Conservation (phyloP, 2,329 filamentous ascomycete genomes). For the Thielaviopsis ethacetica region DNA sequence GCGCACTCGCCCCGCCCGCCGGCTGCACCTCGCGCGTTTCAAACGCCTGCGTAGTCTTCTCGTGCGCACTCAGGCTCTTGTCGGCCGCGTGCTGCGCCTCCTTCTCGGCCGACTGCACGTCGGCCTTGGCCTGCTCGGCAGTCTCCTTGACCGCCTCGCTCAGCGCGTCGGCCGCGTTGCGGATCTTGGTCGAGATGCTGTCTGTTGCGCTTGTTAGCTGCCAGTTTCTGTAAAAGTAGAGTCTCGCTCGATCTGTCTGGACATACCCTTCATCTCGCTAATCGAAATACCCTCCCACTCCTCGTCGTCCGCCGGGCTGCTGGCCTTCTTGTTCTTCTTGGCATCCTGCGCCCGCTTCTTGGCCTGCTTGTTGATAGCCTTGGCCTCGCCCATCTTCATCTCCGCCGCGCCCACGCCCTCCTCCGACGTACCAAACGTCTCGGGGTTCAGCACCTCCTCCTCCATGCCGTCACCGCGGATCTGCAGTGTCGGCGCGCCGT, state of each 20-base stretch:
- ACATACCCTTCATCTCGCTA: slow-evolving; percentile 8
- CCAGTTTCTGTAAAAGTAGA: neutral
- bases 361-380: slow-evolving; percentile 5
- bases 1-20: neutral
- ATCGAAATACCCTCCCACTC: slow-evolving; percentile 6
- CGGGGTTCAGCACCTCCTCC: slow-evolving; percentile 4
- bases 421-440: slow-evolving; percentile 8
- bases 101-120: neutral
- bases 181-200: slow-evolving; percentile 3
- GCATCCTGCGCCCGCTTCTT: neutral
- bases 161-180: neutral
- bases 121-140: neutral
- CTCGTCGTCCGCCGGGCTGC: neutral
- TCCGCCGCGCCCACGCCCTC: slow-evolving; percentile 3
- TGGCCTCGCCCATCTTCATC: slow-evolving; percentile 5
- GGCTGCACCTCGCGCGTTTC: neutral
- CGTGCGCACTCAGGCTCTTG: neutral
- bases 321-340: neutral
- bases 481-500: neutral
- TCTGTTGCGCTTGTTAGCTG: neutral
- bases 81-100: neutral
- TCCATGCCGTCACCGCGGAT: slow-evolving; percentile 9
- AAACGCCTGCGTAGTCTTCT: neutral
- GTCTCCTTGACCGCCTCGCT: slow-evolving; percentile 6
- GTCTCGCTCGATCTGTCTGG: neutral